These are phyloP conservation scores for Cryomyces minteri DNA, from an alignment of 495 filamentous ascomycete genomes.

Conservation along the genomic window DNA sequence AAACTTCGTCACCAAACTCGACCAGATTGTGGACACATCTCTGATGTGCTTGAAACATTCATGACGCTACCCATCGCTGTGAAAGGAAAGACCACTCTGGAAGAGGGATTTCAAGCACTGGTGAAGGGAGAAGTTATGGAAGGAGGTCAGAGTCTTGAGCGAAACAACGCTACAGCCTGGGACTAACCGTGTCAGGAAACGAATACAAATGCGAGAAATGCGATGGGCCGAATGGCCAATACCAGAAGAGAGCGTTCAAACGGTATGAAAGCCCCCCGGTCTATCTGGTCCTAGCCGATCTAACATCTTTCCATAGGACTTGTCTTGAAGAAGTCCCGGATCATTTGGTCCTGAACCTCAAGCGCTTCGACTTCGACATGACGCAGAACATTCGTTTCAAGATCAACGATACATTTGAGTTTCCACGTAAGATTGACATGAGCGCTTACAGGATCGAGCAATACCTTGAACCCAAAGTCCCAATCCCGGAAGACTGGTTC, in stretches of 20 bases:
- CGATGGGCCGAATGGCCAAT: constrained; percentile 35
- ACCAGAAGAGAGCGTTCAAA: no score
- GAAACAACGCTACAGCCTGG: background rate
- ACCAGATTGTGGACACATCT: constrained; percentile 88
- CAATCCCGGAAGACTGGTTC: constrained; percentile 50
- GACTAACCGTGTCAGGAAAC: constrained; percentile 41
- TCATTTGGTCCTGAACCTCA: constrained; percentile 89
- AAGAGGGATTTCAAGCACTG: constrained; percentile 82
- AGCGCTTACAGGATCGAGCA: constrained; percentile 73
- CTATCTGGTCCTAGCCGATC: no score
- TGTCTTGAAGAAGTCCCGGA: constrained; percentile 89
- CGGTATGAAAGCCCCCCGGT: constrained; percentile 4
- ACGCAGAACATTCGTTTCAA: constrained; percentile 70
- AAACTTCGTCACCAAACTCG: constrained; percentile 88
- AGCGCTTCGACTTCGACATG: constrained; percentile 91
- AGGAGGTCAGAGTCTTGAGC: constrained; percentile 37
- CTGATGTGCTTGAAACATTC: constrained; percentile 75
- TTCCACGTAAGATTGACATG: constrained; percentile 77
- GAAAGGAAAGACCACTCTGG: constrained; percentile 68
- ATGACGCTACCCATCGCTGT: constrained; percentile 95
- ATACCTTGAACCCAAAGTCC: constrained; percentile 44
- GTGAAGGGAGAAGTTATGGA: constrained; percentile 95
- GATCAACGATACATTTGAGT: constrained; percentile 88
- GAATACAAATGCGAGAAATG: constrained; percentile 95
- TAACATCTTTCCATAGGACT: constrained; percentile 27